These are phyloP conservation scores for Penicillium manginii DNA, from an alignment of 495 filamentous ascomycete genomes.

Conservation along the genomic window DNA sequence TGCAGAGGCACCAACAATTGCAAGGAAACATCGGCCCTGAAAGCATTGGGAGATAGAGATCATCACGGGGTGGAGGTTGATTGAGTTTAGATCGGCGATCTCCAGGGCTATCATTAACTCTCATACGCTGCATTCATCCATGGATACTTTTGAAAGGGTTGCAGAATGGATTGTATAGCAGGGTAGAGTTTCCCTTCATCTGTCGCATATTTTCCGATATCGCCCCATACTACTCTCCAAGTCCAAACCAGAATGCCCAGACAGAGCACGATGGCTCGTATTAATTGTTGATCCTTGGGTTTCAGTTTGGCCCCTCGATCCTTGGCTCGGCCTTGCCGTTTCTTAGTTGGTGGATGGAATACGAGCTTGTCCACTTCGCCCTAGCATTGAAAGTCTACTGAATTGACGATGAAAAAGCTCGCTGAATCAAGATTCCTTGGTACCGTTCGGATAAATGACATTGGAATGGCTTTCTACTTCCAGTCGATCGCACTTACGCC, in stretches of 20 bases:
- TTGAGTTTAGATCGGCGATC: slow-evolving; percentile 2
- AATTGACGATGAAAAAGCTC: background rate
- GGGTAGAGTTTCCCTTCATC: background rate
- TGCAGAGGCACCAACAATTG: background rate
- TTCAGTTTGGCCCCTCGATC: background rate
- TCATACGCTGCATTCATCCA: background rate
- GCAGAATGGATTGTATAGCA: background rate
- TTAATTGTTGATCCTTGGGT: background rate
- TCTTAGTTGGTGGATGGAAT: background rate
- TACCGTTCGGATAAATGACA: background rate
- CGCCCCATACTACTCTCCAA: background rate
- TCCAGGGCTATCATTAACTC: slow-evolving; percentile 1
- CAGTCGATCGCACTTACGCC: too few species aligned
- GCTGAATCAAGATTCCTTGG: background rate
- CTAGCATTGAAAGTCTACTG: slow-evolving; percentile 2
- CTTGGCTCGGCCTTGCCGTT: background rate
- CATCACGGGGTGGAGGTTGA: background rate
- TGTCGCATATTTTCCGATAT: background rate
- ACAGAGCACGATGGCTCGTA: background rate
- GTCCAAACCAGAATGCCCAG: background rate
- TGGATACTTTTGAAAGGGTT: background rate
- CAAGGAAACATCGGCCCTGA: background rate
- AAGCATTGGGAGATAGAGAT: slow-evolving; percentile 3
- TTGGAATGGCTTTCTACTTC: background rate
- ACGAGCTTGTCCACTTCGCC: slow-evolving; percentile 3